These are phyloP conservation scores for Sanguinoderma infundibulare DNA, from an alignment of 1,284 basidiomycete genomes.

Conservation along the genomic window DNA sequence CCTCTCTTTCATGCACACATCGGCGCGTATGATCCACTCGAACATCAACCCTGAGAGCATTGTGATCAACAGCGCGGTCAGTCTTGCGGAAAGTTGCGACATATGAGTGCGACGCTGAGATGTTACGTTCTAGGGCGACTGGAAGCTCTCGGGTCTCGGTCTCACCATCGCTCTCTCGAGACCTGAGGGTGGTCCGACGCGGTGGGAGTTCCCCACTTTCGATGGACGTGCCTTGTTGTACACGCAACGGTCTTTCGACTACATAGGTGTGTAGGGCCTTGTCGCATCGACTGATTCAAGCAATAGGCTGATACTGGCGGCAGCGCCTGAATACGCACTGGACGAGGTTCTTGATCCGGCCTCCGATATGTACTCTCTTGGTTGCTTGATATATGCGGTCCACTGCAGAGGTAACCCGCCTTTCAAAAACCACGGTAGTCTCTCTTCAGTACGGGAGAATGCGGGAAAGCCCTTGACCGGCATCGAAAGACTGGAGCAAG, in stretches of 20 bases:
- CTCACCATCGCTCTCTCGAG: constrained; percentile 81
- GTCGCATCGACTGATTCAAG: not conserved
- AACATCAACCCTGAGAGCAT: constrained; percentile 89
- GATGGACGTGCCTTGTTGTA: constrained; percentile 83
- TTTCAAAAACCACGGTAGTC: constrained; percentile 86
- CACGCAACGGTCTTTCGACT: constrained; percentile 93
- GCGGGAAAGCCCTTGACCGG: constrained; percentile 69
- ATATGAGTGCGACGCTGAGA: not conserved
- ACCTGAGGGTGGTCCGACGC: constrained; percentile 74
- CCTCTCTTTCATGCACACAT: constrained; percentile 90
- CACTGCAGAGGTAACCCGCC: constrained; percentile 90
- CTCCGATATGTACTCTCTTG: constrained; percentile 95
- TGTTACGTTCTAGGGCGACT: constrained; percentile 77
- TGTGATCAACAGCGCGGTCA: constrained; percentile 85
- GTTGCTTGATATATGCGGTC: constrained; percentile 88
- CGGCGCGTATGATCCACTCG: constrained; percentile 90
- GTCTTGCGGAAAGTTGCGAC: constrained; percentile 30
- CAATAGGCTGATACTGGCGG: not conserved
- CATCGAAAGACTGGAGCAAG: constrained; percentile 65
- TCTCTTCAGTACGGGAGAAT: constrained; percentile 81
- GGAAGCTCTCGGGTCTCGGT: constrained; percentile 94
- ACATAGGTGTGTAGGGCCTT: constrained; percentile 69
- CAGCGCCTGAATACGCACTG: constrained; percentile 94
- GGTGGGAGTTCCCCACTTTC: constrained; percentile 89
- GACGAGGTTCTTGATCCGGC: constrained; percentile 87